Conservation (phyloP, 345 rosid species). For the Populus tremula region DNA sequence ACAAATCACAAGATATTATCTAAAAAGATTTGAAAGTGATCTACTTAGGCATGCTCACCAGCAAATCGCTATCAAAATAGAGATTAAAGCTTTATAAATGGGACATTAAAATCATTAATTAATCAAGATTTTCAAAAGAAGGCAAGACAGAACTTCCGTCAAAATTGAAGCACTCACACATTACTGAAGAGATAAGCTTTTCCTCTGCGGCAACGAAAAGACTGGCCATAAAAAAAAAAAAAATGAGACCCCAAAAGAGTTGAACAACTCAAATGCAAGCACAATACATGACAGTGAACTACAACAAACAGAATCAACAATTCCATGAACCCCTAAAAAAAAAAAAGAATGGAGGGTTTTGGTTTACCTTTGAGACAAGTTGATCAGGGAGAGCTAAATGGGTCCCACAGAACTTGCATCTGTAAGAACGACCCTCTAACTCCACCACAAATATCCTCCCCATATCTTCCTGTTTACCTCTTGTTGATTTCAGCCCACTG, state of each 20-base stretch:
- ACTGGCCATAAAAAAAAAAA: conserved; percentile 28
- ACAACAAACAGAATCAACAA: not conserved
- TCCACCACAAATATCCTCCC: conserved; percentile 86
- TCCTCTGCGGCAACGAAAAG: conserved; percentile 69
- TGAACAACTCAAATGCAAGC: not conserved
- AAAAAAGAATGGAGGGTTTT: not conserved
- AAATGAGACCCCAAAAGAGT: no score
- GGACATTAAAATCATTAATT: not conserved
- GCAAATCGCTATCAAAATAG: not conserved
- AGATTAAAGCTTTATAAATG: not conserved
- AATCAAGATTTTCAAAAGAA: conserved; percentile 9
- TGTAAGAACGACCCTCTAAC: conserved; percentile 85
- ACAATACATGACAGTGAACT: not conserved
- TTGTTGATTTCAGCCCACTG: not conserved
- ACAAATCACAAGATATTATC: not conserved
- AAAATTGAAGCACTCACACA: conserved; percentile 44
- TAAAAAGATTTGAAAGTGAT: not conserved
- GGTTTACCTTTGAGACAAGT: conserved; percentile 59
- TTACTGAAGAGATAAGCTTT: conserved; percentile 81
- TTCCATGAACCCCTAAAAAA: not conserved
- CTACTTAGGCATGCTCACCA: no score
- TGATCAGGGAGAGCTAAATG: conserved; percentile 75
- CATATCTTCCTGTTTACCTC: conserved; percentile 30
- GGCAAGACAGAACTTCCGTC: not conserved
- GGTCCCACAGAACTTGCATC: conserved; percentile 83